phyloP scores from a whole-genome alignment of 768 basidiomycete genomes.

The Rhodosporidiobolus sp. region DNA sequence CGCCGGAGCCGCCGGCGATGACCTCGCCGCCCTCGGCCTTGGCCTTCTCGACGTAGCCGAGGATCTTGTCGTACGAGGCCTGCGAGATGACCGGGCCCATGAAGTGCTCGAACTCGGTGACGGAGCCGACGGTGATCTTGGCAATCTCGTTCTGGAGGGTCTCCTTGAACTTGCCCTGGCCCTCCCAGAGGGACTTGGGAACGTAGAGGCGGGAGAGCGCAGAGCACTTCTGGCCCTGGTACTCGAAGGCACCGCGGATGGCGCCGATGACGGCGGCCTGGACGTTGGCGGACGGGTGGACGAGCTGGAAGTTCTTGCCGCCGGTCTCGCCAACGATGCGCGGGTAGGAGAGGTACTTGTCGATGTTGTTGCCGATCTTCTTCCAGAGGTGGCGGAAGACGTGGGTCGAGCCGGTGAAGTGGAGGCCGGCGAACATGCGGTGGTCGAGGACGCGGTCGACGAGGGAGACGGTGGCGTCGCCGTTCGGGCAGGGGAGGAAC shows the following conservation, averaged over 20 bases:
- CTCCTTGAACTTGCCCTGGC: constrained; percentile 70
- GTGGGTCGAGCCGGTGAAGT: constrained; percentile 93
- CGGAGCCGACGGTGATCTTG: constrained; percentile 79
- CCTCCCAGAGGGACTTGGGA: constrained; percentile 75
- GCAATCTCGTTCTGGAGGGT: constrained; percentile 68
- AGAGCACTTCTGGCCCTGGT: constrained; percentile 97
- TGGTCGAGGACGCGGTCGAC: constrained; percentile 65
- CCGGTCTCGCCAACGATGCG: constrained; percentile 95
- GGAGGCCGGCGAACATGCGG: constrained; percentile 76
- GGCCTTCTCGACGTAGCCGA: constrained; percentile 76
- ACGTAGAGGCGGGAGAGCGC: constrained; percentile 90
- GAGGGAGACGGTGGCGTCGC: constrained; percentile 52
- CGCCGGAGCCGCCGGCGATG: constrained; percentile 74
- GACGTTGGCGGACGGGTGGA: constrained; percentile 82
- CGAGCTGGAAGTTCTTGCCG: constrained; percentile 96
- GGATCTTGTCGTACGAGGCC: constrained; percentile 83
- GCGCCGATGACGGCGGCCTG: constrained; percentile 84
- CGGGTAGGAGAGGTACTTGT: constrained; percentile 83
- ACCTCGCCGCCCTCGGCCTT: constrained; percentile 85
- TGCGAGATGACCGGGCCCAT: constrained; percentile 93
- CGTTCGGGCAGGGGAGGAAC: constrained; percentile 85
- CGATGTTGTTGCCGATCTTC: constrained; percentile 82
- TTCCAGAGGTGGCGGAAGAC: constrained; percentile 97
- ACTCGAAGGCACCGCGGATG: constrained; percentile 88
- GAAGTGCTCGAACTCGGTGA: constrained; percentile 74